phyloP scores from a whole-genome alignment of 1,139 yeast species.

The Saccharomyces hybrid region DNA sequence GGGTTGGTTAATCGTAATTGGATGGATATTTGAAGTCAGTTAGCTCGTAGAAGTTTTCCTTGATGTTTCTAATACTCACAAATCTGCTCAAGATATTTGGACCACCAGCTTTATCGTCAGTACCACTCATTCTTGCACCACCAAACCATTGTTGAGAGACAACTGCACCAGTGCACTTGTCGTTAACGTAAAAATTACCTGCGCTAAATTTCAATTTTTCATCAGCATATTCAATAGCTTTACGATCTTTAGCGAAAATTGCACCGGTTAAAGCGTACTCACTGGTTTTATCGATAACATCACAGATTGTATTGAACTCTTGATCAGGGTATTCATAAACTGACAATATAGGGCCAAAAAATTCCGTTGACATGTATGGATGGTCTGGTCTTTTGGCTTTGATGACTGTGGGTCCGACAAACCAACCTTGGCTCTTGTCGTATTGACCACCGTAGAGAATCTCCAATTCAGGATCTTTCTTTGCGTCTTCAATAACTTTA shows the following conservation, averaged over 20 bases:
- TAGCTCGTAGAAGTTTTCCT: conserved; percentile 83
- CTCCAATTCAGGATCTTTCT: conserved; percentile 65
- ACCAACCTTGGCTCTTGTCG: conserved; percentile 71
- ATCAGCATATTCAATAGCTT: conserved; percentile 62
- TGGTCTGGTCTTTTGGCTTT: conserved; percentile 69
- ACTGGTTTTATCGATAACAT: conserved; percentile 55
- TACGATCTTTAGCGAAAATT: conserved; percentile 77
- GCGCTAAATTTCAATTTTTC: conserved; percentile 79
- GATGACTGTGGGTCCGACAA: conserved; percentile 79
- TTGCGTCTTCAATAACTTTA: conserved; percentile 60
- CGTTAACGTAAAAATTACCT: conserved; percentile 95
- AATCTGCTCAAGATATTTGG: conserved; percentile 78
- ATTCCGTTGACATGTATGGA: conserved; percentile 64
- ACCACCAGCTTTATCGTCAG: conserved; percentile 94
- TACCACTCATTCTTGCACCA: conserved; percentile 94
- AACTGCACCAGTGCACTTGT: conserved; percentile 94
- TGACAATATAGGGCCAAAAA: conserved; percentile 88
- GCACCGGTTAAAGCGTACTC: conserved; percentile 89
- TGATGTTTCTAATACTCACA: conserved; percentile 77
- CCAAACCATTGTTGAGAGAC: conserved; percentile 99
- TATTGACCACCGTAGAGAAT: conserved; percentile 71
- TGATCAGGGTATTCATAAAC: conserved; percentile 74
- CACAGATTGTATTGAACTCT: conserved; percentile 44
- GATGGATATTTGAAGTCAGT: conserved; percentile 72
- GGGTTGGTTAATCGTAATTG: conserved; percentile 33